A percentile compares a stretch with the other conserved stretches of the same genome.
Evolutionary conservation across 2,329 filamentous ascomycete species (phyloP).

Genomic region (Coniochaeta pulveracea): DNA sequence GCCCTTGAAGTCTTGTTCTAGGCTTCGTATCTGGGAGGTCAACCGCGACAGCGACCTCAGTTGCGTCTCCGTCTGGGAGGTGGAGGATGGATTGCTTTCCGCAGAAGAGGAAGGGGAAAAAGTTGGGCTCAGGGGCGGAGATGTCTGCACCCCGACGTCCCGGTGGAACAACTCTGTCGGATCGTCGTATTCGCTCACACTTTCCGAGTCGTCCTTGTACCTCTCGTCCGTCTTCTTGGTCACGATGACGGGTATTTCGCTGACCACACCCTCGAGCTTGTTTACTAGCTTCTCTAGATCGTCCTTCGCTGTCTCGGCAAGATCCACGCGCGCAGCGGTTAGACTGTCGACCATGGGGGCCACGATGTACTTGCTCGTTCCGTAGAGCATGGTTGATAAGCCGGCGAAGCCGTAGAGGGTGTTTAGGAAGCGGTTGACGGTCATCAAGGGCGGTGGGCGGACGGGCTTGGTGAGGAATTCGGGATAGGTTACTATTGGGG

Average conservation of each 20-base stretch:
- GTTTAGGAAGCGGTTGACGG: slow-evolving; percentile 44
- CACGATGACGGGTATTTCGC: slow-evolving; percentile 37
- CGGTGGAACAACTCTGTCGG: slow-evolving; percentile 74
- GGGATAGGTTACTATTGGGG: slow-evolving; percentile 58
- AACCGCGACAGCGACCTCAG: slow-evolving; percentile 29
- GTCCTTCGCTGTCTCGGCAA: slow-evolving; percentile 33
- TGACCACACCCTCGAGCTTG: slow-evolving; percentile 46
- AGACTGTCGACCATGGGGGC: slow-evolving; percentile 46
- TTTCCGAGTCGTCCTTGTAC: slow-evolving; percentile 7
- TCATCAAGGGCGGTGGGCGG: slow-evolving; percentile 50
- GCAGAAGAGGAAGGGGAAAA: too few species aligned
- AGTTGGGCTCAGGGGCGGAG: slow-evolving; percentile 32
- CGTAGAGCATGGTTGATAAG: slow-evolving; percentile 55
- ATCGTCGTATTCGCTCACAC: slow-evolving; percentile 39
- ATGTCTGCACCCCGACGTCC: slow-evolving; percentile 71
- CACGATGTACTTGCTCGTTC: slow-evolving; percentile 57
- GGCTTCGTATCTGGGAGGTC: slow-evolving; percentile 25
- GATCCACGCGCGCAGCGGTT: slow-evolving; percentile 39
- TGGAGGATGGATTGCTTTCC: not conserved
- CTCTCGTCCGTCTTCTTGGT: slow-evolving; percentile 8
- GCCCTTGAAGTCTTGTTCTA: slow-evolving; percentile 30
- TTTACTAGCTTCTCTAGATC: slow-evolving; percentile 34
- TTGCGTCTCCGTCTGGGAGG: slow-evolving; percentile 22
- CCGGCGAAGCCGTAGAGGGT: slow-evolving; percentile 47
- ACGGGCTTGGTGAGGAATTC: slow-evolving; percentile 52